These are phyloP conservation scores for Moesziomyces antarcticus DNA, from an alignment of 1,284 basidiomycete genomes.

Conservation along the genomic window DNA sequence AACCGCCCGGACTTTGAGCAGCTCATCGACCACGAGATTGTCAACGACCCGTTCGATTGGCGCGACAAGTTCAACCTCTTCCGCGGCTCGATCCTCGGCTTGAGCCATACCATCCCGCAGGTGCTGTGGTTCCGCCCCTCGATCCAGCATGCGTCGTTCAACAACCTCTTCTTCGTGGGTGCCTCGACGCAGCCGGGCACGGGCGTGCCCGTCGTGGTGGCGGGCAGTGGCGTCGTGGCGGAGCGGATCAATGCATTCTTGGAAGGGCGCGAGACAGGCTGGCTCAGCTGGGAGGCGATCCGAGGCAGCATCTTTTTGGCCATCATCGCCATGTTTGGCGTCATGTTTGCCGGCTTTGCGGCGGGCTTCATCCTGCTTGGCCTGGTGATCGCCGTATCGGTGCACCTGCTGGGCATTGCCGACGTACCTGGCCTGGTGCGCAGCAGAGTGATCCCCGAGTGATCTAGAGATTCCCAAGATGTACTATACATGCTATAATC, in stretches of 20 bases:
- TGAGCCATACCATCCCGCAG: constrained; percentile 68
- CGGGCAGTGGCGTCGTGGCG: constrained; percentile 57
- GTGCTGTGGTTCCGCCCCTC: constrained; percentile 66
- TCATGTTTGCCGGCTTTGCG: constrained; percentile 30
- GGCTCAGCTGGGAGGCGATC: constrained; percentile 40
- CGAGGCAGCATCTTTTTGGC: constrained; percentile 37
- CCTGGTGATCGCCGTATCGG: constrained; percentile 23
- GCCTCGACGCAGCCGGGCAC: constrained; percentile 69
- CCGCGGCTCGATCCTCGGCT: constrained; percentile 68
- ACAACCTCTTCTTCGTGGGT: constrained; percentile 69
- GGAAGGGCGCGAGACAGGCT: constrained; percentile 29
- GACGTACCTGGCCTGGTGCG: constrained; percentile 41
- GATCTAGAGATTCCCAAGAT: not conserved
- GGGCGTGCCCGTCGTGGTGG: constrained; percentile 63
- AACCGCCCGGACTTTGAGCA: constrained; percentile 49
- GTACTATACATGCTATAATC: not conserved
- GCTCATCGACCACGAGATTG: constrained; percentile 55
- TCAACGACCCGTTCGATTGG: constrained; percentile 69
- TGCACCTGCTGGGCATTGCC: constrained; percentile 38
- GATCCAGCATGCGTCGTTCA: constrained; percentile 55
- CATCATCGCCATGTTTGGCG: constrained; percentile 12
- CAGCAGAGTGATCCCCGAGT: constrained; percentile 40
- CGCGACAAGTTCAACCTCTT: constrained; percentile 68
- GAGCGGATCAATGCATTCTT: constrained; percentile 44
- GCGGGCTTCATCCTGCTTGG: constrained; percentile 30